Evolutionary conservation across 2,329 filamentous ascomycete species (phyloP), one percentile per base, ranked within the genome.

Genomic region (Hyphodiscus sp.): DNA sequence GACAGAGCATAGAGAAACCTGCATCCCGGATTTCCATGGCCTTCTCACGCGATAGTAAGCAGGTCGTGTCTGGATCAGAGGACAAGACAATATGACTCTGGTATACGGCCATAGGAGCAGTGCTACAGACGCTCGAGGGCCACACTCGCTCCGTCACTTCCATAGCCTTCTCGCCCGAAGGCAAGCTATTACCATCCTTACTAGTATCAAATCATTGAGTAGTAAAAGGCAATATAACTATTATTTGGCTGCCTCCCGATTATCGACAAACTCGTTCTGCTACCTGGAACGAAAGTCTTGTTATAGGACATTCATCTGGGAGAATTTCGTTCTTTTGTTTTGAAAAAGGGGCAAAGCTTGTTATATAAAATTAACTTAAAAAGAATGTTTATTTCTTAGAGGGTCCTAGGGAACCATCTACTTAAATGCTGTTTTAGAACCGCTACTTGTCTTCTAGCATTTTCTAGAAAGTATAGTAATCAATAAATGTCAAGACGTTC

Each of bases 231-330:
- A 26, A 51, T 52, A 50, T 29, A 33, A 41, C 10, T 41, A 41
- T 41, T 41, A 10, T n/a, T n/a, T n/a, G n/a, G n/a, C n/a, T n/a
- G n/a, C n/a, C n/a, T n/a, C n/a, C n/a, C n/a, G n/a, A n/a, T n/a
- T n/a, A n/a, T n/a, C n/a, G n/a, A n/a, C n/a, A n/a, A n/a, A n/a
- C n/a, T n/a, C n/a, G n/a, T n/a, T n/a, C n/a, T n/a, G n/a, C n/a
- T n/a, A n/a, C n/a, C n/a, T n/a, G n/a, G n/a, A n/a, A n/a, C n/a
- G n/a, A 54, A 52, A 58, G 46, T 51, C 52, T 63, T 59, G 53
- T 58, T 50, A 46, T 65, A 58, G 60, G 57, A 23, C 59, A 57
- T 57, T 50, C 49, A 51, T 65, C 60, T 51, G 58, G 57, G 51
- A 53, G 50, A 57, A 50, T 64, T 30, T 54, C 53, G 42, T 48